Percentiles rank a stretch among this genome's conserved stretches.
Conservation (phyloP, 352 stramenopile species). For the Poterioochromonas sp. region DNA sequence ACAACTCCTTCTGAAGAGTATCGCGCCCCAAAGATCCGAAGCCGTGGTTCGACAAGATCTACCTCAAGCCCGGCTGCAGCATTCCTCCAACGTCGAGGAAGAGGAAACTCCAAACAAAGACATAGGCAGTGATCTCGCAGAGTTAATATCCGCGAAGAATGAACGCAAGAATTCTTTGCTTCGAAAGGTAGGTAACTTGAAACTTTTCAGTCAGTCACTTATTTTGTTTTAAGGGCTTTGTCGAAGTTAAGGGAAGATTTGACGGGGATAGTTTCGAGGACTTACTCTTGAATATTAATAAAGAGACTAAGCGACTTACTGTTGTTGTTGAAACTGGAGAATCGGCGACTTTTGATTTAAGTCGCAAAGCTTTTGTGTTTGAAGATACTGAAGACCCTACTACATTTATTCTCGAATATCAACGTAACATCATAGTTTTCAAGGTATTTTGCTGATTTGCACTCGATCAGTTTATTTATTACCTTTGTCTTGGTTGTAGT, state of each 20-base stretch:
- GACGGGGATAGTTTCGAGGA: slow-evolving; percentile 7
- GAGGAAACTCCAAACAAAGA: no score
- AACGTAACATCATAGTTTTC: not conserved
- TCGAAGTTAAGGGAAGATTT: not conserved
- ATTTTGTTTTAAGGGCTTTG: not conserved
- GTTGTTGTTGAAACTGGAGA: not conserved
- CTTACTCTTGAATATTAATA: not conserved
- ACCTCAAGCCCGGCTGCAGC: not conserved
- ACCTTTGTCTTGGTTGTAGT: not conserved
- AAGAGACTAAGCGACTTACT: not conserved
- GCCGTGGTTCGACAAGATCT: not conserved
- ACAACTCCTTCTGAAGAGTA: not conserved
- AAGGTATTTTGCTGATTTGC: not conserved
- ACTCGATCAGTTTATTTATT: not conserved
- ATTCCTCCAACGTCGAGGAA: not conserved
- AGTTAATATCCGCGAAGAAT: not conserved
- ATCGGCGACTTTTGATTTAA: slow-evolving; percentile 13
- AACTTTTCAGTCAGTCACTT: not conserved
- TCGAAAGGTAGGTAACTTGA: not conserved
- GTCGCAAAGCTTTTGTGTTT: not conserved
- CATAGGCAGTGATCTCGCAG: no score
- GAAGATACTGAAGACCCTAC: not conserved
- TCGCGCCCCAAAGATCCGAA: not conserved
- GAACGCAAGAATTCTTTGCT: not conserved
- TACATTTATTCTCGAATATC: not conserved